Base-by-base conservation (phyloP, 2,329 filamentous ascomycete genomes). In the Ascomycota sp. region DNA sequence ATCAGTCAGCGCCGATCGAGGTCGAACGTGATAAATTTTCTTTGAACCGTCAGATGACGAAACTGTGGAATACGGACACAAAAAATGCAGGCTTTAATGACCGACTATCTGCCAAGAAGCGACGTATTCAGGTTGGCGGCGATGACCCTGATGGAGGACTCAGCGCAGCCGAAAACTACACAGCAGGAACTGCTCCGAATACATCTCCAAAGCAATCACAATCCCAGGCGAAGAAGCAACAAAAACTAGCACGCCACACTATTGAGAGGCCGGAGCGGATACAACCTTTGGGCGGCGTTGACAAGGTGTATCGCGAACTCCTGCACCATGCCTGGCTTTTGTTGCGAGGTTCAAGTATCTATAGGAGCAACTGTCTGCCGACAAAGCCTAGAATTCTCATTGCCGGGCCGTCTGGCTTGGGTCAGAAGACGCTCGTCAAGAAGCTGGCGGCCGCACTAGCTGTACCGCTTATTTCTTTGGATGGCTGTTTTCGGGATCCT, bases 361-460 rank as follows among this genome's bases (percentile, higher is more conserved):
- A 40, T 26, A 32, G 35, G 7, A 13, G 27, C 9, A 33, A 33
- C 4, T 25, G 29, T 5, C 39, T 36, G 32, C 33, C 39, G n/a
- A 36, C 31, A 12, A 31, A 35, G 0, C 33, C 42, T 0, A 79
- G 79, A 29, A 69, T 89, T 11, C 51, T 89, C 3, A 53, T 91
- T 2, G 77, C 85, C 40, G 81, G 81, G 0, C 81, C 81, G 1
- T 69, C 76, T 1, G 80, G 80, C 12, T 82, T 77, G 37, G 81
- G 81, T 36, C 89, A 91, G 48, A 81, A 73, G 0, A 73, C 80
- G 47, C 65, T 86, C 28, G 71, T 80, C 6, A 69, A 75, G 41
- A 75, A 73, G 1, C 70, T 80, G 37, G 80, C 81, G 2, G 72
- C 75, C 2, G 66, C 71, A 35, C 56, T 82, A 11, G 71, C 69